phyloP scores from a whole-genome alignment of 2,329 filamentous ascomycete species.

The Beauveria bassiana region DNA sequence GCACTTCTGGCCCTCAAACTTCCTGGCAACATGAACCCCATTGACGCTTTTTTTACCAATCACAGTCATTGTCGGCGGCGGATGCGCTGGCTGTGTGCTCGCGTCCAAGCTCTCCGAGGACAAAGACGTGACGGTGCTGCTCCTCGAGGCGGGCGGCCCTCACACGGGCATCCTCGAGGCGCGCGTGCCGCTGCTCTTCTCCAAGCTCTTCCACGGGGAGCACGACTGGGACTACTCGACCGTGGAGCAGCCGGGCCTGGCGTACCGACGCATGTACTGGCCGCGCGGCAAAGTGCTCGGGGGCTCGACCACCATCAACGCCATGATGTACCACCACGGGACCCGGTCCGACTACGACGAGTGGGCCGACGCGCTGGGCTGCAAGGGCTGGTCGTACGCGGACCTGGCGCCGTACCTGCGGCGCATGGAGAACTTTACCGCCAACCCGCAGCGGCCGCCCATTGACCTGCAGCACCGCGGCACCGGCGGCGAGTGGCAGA shows the following conservation, averaged over 20 bases:
- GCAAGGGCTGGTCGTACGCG: constrained; percentile 15
- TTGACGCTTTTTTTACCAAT: neutral
- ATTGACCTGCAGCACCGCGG: constrained; percentile 14
- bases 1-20: too few species aligned
- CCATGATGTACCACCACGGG: constrained; percentile 19
- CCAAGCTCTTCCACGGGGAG: constrained; percentile 16
- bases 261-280: constrained; percentile 17
- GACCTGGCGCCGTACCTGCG: constrained; percentile 16
- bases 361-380: constrained; percentile 14
- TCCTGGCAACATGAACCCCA: neutral
- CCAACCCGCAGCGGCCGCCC: constrained; percentile 13
- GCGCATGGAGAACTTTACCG: constrained; percentile 17
- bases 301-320: constrained; percentile 18
- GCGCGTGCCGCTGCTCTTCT: constrained; percentile 15
- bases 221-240: constrained; percentile 21
- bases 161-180: constrained; percentile 14
- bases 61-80: constrained; percentile 21
- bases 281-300: constrained; percentile 18
- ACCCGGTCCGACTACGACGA: constrained; percentile 17
- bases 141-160: constrained; percentile 16
- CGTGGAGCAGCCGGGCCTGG: constrained; percentile 16
- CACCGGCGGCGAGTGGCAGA: constrained; percentile 13
- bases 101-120: constrained; percentile 22
- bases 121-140: constrained; percentile 14
- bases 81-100: constrained; percentile 22